Base-by-base conservation (phyloP, 371 early-diverging fungal genomes). In the Dichotomocladium elegans region DNA sequence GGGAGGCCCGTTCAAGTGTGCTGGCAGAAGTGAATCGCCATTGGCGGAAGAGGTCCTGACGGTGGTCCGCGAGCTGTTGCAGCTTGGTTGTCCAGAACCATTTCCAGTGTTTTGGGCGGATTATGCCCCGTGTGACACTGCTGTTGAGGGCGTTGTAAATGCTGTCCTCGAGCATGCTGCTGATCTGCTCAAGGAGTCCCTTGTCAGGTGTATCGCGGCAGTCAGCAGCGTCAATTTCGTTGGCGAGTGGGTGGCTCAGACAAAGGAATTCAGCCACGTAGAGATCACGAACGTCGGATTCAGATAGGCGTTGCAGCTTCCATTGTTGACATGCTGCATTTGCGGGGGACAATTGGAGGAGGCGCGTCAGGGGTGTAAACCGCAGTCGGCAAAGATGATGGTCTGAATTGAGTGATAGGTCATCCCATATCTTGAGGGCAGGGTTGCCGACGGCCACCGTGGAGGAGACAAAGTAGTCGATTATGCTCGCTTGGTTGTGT, bases 71-170 rank as follows among this genome's bases (percentile, higher is more conserved):
- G 8, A 45, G 30, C 21, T 33, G 25, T 31, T 53, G 45, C 1
- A 53, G 21, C 14, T 53, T 17, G 7, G 29, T 17, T 1, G 29
- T 53, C 46, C 54, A 53, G 25, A 53, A 53, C 54, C 46, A 53
- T 27, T 45, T 30, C 50, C 52, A 4, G 21, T 9, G 26, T 53
- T 33, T 12, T 9, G 25, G 45, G 5, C 25, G 45, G 21, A 17
- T 6, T 8, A 7, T 15, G 9, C 45, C 27, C 11, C 25, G 10
- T 12, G 22, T 22, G n/a, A 53, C 54, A 44, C 53, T 45, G 4
- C 15, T 22, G 21, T 53, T 46, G n/a, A 53, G 40, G 14, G 54
- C 54, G 14, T 12, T 6, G 45, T 53, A 34, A 29, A 53, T 53
- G 4, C 27, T 26, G 19, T 9, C 41, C 19, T 9, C 41, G 19